Conservation (phyloP, 2,329 filamentous ascomycete genomes). For the Xylariaceae sp. region DNA sequence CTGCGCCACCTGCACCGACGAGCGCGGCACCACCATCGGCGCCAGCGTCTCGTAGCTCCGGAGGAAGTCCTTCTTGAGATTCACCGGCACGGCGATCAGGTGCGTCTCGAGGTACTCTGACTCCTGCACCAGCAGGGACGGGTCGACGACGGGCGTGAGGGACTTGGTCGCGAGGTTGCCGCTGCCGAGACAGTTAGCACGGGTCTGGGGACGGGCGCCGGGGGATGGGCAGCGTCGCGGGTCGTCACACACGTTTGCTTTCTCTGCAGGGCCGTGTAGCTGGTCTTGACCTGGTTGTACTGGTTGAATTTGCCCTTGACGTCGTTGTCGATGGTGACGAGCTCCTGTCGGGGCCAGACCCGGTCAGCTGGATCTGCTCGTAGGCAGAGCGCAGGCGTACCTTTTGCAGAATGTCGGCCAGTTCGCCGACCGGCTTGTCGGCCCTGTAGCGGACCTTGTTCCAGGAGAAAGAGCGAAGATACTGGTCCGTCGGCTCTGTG, state of each 20-base stretch:
- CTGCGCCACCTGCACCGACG: slow-evolving; percentile 67
- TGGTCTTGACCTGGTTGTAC: slow-evolving; percentile 87
- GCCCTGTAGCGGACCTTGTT: slow-evolving; percentile 96
- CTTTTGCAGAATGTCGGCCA: slow-evolving; percentile 85
- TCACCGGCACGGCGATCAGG: slow-evolving; percentile 78
- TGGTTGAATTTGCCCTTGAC: slow-evolving; percentile 91
- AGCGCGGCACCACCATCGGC: slow-evolving; percentile 90
- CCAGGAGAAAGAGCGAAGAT: slow-evolving; percentile 84
- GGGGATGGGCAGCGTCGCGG: too few relatives aligned
- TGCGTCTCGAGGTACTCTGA: slow-evolving; percentile 97
- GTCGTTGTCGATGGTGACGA: slow-evolving; percentile 88
- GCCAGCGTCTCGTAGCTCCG: slow-evolving; percentile 81
- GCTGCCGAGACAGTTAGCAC: slow-evolving; percentile 44
- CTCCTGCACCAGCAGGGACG: slow-evolving; percentile 70
- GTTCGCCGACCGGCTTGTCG: slow-evolving; percentile 80
- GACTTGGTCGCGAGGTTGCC: slow-evolving; percentile 94
- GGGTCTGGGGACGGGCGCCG: too few relatives aligned
- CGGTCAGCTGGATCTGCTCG: background rate
- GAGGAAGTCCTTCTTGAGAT: slow-evolving; percentile 78
- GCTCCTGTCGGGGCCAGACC: slow-evolving; percentile 51
- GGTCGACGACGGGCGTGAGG: slow-evolving; percentile 80
- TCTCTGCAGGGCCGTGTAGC: slow-evolving; percentile 70
- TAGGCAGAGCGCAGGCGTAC: slow-evolving; percentile 31
- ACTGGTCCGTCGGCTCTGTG: slow-evolving; percentile 89
- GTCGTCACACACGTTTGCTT: slow-evolving; percentile 85